A percentile compares a stretch with the other conserved stretches of the same genome.
These are phyloP conservation scores for Apiospora saccharicola DNA, from an alignment of 2,329 filamentous ascomycete genomes.

Conservation along the genomic window DNA sequence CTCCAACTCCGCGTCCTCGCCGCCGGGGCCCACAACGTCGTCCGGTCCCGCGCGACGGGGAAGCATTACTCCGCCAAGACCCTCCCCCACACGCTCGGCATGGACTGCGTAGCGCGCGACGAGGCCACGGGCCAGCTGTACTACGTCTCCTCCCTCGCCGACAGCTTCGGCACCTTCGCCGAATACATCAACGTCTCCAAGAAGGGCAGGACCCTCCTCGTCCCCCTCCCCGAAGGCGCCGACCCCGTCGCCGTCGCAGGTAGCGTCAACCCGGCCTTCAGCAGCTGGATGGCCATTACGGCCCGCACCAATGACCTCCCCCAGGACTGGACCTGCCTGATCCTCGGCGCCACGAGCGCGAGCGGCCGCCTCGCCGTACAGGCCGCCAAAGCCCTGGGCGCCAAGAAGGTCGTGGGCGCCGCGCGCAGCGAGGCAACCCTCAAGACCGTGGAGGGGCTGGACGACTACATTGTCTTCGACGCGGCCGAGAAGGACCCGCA, in stretches of 20 bases:
- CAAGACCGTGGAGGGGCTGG: constrained; percentile 49
- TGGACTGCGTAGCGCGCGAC: constrained; percentile 59
- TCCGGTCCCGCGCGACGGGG: constrained; percentile 60
- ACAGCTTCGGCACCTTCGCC: constrained; percentile 51
- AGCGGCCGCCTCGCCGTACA: constrained; percentile 59
- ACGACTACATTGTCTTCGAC: constrained; percentile 55
- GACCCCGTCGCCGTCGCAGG: constrained; percentile 60
- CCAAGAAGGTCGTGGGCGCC: constrained; percentile 57
- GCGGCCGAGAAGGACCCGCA: constrained; percentile 40
- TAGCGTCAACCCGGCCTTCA: constrained; percentile 62
- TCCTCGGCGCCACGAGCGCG: constrained; percentile 61
- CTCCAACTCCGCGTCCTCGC: constrained; percentile 61
- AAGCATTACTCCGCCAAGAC: constrained; percentile 59
- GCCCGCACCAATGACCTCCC: constrained; percentile 50
- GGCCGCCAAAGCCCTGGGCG: constrained; percentile 56
- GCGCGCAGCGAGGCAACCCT: constrained; percentile 55
- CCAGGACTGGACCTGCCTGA: constrained; percentile 54
- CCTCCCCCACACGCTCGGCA: constrained; percentile 59
- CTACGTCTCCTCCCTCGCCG: constrained; percentile 54
- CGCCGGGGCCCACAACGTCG: constrained; percentile 60
- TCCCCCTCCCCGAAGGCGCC: constrained; percentile 51
- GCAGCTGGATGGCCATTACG: constrained; percentile 64
- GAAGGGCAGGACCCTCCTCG: constrained; percentile 47
- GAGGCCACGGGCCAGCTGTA: constrained; percentile 54
- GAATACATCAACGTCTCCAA: constrained; percentile 56